These are phyloP conservation scores for Coemansia sp. DNA, from an alignment of 192 early-diverging fungal species.

Conservation along the genomic window DNA sequence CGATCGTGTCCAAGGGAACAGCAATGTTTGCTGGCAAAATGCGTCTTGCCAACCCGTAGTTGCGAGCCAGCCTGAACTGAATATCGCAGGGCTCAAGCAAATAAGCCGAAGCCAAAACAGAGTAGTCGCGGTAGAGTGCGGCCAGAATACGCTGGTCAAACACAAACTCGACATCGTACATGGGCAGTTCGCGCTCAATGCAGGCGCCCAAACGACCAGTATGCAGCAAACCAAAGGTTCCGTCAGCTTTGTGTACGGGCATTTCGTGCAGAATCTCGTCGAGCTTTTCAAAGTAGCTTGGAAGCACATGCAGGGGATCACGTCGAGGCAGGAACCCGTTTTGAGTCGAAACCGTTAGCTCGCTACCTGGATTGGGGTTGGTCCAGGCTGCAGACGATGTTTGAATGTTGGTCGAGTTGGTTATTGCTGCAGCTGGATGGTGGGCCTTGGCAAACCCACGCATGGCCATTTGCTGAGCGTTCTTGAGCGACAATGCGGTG, in stretches of 20 bases:
- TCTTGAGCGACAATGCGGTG: neutral
- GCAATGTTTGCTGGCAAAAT: constrained; percentile 77
- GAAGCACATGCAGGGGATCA: constrained; percentile 70
- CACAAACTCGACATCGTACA: constrained; percentile 70
- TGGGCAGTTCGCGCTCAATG: constrained; percentile 66
- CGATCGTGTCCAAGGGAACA: constrained; percentile 67
- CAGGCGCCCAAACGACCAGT: constrained; percentile 77
- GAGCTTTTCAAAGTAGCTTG: constrained; percentile 65
- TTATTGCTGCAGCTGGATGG: constrained; percentile 4
- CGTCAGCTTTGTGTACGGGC: constrained; percentile 68
- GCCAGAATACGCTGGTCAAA: constrained; percentile 67
- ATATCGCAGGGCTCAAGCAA: constrained; percentile 88
- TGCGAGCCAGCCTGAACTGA: constrained; percentile 62
- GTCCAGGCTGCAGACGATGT: constrained; percentile 15
- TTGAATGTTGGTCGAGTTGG: neutral
- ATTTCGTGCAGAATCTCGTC: constrained; percentile 74
- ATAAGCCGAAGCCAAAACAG: constrained; percentile 83
- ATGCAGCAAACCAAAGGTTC: constrained; percentile 70
- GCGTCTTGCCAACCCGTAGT: constrained; percentile 78
- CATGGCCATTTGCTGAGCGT: neutral
- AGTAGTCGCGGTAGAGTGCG: constrained; percentile 85
- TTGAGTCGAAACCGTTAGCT: constrained; percentile 48
- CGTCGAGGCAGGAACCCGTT: constrained; percentile 60
- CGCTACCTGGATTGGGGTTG: constrained; percentile 26
- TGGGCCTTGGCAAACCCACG: constrained; percentile 16